Evolutionary conservation across 73 alveolate genomes (phyloP).

Genomic region (Symbiodinium pilosum): DNA sequence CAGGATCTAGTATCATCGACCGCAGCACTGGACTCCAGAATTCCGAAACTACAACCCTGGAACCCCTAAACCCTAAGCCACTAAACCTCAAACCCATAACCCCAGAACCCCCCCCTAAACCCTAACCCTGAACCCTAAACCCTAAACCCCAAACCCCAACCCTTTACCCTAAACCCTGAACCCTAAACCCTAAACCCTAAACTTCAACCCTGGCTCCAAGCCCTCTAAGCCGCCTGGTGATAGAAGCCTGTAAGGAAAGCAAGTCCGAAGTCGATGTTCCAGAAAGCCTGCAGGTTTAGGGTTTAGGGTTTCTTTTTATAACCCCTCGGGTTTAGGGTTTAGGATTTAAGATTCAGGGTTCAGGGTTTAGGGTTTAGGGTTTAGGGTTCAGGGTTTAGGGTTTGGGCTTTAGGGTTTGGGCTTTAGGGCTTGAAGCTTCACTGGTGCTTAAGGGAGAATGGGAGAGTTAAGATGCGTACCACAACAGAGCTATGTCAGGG

Average conservation of each 20-base stretch:
- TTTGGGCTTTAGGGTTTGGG: too few species aligned
- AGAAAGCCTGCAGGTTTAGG: background rate
- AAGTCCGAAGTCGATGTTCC: background rate
- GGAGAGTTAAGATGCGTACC: too few species aligned
- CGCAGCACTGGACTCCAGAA: too few species aligned
- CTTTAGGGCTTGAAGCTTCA: too few species aligned
- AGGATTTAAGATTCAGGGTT: too few species aligned
- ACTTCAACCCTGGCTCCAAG: background rate
- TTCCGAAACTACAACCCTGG: too few species aligned
- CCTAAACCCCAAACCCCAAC: background rate
- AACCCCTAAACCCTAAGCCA: background rate
- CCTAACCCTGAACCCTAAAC: background rate
- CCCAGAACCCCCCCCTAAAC: background rate
- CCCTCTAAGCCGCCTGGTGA: background rate
- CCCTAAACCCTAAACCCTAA: background rate
- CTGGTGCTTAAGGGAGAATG: too few species aligned
- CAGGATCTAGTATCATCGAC: too few species aligned
- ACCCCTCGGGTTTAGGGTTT: too few species aligned
- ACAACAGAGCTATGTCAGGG: too few species aligned
- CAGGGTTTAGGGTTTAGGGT: too few species aligned
- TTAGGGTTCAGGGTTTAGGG: too few species aligned
- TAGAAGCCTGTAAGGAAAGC: slow-evolving; percentile 5
- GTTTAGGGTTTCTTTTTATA: background rate
- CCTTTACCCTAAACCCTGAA: background rate
- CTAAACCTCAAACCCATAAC: background rate